Base-by-base conservation (phyloP, 2,329 filamentous ascomycete species). In the Zymoseptoria crescenta region DNA sequence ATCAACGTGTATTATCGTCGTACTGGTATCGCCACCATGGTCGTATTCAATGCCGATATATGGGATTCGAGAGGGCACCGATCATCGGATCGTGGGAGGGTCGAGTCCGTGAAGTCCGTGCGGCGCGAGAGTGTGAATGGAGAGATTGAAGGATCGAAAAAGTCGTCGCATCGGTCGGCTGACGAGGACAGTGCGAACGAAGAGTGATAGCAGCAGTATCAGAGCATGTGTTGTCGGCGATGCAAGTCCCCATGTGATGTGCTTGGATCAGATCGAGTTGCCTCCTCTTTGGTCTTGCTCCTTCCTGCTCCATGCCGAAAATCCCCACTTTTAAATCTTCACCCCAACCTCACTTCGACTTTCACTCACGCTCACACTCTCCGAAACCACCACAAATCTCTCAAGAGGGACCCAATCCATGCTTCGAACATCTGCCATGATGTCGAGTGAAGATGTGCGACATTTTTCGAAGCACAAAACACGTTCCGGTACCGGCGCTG, bases 1-100 rank as follows among this genome's bases (percentile, higher is more conserved):
- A 41, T 10, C 41, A 45, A 28, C 35, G 48, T 55, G 27, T 63
- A 51, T 56, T 24, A 27, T 24, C 9, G 51, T 19, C 28, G 51
- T 24, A n/a, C 50, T 52, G 56, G 16, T 48, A 48, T 58, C 52
- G 60, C 60, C 58, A 65, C 59, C 62, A 64, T 62, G 54, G 53
- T 58, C 57, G 50, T 41, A 56, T 52, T 54, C 49, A 58, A 55
- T 56, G 48, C 28, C 28, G 57, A 59, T 59, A 58, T 58, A 55
- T 49, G 28, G 48, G 48, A 41, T 51, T 59, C 53, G 41, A 49
- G 10, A 48, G 45, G 28, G 45, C 19, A 5, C 24, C 16, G 24
- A 51, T 21, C 20, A 27, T 51, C 49, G 20, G 10, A 21, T 27
- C 5, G 20, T 51, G 49, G 13, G 41, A 19, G 6, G 4, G 51